Evolutionary conservation across 2,329 filamentous ascomycete genomes (phyloP).

Genomic region (Claviceps sorghi): DNA sequence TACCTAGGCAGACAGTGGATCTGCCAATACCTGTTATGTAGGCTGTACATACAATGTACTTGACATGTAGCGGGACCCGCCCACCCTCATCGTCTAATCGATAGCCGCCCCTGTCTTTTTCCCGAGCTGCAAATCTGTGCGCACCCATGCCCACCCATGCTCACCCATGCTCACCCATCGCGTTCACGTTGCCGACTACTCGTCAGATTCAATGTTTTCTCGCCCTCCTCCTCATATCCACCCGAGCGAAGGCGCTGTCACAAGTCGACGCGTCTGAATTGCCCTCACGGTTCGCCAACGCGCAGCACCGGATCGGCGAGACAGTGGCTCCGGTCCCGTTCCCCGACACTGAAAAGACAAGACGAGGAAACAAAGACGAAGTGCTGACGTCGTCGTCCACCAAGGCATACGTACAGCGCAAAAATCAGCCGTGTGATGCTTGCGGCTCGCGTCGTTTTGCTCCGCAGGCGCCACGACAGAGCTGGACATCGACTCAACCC

Average conservation of each 20-base stretch:
- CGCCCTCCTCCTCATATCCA: background rate
- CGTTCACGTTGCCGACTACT: background rate
- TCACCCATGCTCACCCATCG: background rate
- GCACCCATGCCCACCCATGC: background rate
- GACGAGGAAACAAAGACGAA: background rate
- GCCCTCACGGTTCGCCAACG: background rate
- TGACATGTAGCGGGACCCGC: background rate
- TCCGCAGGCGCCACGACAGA: background rate
- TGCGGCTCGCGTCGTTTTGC: background rate
- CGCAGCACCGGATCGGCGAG: background rate
- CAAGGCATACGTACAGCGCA: background rate
- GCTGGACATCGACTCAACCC: background rate
- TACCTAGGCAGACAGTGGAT: too few relatives aligned
- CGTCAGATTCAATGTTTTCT: background rate
- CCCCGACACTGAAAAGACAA: background rate
- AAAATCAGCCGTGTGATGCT: background rate
- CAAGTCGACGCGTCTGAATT: background rate
- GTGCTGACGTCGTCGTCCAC: background rate
- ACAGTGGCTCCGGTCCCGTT: background rate
- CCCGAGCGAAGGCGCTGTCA: background rate
- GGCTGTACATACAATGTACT: too few relatives aligned
- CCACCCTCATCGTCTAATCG: conserved; percentile 3
- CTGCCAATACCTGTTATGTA: background rate
- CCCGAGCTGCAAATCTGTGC: background rate
- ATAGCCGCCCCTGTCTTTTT: background rate